phyloP scores from a whole-genome alignment of 805 yeast species.

The Zygosaccharomyces gambellarensis region DNA sequence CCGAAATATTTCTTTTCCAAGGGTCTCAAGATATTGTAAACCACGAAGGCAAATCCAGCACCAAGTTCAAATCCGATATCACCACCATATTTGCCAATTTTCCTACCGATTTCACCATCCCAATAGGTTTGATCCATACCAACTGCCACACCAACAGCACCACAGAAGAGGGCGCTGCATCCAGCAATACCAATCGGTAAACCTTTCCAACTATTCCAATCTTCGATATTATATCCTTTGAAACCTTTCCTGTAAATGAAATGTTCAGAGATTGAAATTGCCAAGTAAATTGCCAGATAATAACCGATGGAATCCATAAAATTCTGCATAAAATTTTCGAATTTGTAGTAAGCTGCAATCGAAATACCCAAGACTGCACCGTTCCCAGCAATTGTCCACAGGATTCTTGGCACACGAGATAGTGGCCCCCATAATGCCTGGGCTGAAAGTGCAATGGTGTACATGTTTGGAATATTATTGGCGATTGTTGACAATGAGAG shows the following conservation, averaged over 20 bases:
- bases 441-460: constrained; percentile 79
- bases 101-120: constrained; percentile 57
- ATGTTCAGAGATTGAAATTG: constrained; percentile 72
- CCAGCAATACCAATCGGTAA: constrained; percentile 79
- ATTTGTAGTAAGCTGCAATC: constrained; percentile 79
- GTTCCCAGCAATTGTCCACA: constrained; percentile 77
- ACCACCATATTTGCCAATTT: constrained; percentile 47
- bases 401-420: constrained; percentile 67
- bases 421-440: constrained; percentile 78
- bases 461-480: constrained; percentile 89
- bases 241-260: constrained; percentile 68
- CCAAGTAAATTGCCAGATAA: constrained; percentile 81
- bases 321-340: constrained; percentile 68
- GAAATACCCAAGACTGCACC: constrained; percentile 75
- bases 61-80: constrained; percentile 86
- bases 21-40: constrained; percentile 56
- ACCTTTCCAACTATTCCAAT: constrained; percentile 50
- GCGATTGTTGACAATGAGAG: constrained; percentile 82
- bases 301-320: constrained; percentile 90
- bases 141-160: constrained; percentile 75
- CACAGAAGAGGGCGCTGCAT: constrained; percentile 69
- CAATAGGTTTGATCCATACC: constrained; percentile 90
- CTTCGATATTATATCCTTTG: constrained; percentile 55
- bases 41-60: constrained; percentile 60
- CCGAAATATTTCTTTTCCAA: constrained; percentile 64